Evolutionary conservation across 257 asterid genomes (phyloP), one percentile per base, ranked within the genome.

Genomic region (Solanum raphanifolium): DNA sequence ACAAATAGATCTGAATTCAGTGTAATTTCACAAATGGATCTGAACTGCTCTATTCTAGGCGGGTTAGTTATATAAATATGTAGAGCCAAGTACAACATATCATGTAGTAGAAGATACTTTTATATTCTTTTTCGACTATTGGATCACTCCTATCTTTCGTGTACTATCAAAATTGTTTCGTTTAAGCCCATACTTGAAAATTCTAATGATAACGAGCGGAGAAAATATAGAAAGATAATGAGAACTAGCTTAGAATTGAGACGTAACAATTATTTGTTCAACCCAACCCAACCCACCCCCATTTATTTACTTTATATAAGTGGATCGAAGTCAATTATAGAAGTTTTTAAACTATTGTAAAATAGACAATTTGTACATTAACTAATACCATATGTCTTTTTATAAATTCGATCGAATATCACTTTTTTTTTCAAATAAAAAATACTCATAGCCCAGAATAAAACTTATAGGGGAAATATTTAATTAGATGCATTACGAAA

Each of bases 251-350:
- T 62, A n/a, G 0, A 62, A 62, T 62, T n/a, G 15, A 62, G 7
- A 62, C 31, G 16, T 62, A n/a, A 10, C 13, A 62, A 62, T 62
- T 62, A 62, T 23, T n/a, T n/a, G 15, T 62, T 62, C 31, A 10
- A 23, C 8, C 8, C 72, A 25, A 0, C 1, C 4, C 4, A n/a
- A 15, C 4, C 4, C 3, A 23, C 27, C 2, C 13, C 29, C 4
- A 65, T 9, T n/a, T 65, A n/a, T 65, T n/a, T 65, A 65, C 18
- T 65, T 65, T 65, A 10, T 23, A n/a, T n/a, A 65, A 10, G 32
- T n/a, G 72, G 4, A 65, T 25, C 18, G 29, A 65, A 65, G 72
- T 65, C 7, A 1, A 65, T 65, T 11, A n/a, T n/a, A 10, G 32
- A 65, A 11, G 4, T 11, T n/a, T n/a, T 65, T n/a, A n/a, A 65